Evolutionary conservation across 2,329 filamentous ascomycete species (phyloP).

Genomic region (Moelleriella libera): DNA sequence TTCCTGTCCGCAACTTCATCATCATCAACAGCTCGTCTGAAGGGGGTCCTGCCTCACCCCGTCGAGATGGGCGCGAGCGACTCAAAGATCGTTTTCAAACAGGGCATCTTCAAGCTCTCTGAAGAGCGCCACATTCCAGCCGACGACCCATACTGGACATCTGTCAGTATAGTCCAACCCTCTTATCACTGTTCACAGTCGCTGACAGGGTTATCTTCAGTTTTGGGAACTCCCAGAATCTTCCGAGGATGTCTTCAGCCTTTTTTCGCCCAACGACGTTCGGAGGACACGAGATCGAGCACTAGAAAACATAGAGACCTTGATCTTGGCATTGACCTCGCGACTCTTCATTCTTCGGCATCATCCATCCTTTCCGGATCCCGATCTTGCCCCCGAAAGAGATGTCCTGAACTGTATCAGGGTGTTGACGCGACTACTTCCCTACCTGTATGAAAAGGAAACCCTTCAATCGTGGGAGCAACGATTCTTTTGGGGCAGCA

Average conservation of each 20-base stretch:
- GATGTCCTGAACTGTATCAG: conserved; percentile 94
- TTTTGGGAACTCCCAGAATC: conserved; percentile 98
- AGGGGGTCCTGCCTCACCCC: conserved; percentile 11
- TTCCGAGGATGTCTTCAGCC: conserved; percentile 88
- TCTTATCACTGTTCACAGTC: neutral
- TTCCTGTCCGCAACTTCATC: conserved; percentile 4
- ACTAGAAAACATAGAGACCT: conserved; percentile 77
- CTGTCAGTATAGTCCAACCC: conserved; percentile 41
- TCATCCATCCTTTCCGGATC: conserved; percentile 81
- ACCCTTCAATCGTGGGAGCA: conserved; percentile 76
- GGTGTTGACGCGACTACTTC: conserved; percentile 75
- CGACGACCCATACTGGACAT: conserved; percentile 85
- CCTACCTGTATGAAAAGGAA: conserved; percentile 85
- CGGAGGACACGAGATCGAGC: conserved; percentile 76
- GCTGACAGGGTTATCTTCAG: conserved; percentile 26
- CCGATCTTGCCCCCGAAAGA: conserved; percentile 67
- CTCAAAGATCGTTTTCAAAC: conserved; percentile 97
- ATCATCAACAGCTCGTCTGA: conserved; percentile 4
- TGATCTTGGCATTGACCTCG: conserved; percentile 72
- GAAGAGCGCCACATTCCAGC: conserved; percentile 78
- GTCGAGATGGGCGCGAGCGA: conserved; percentile 83
- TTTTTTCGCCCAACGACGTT: conserved; percentile 82
- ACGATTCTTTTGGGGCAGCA: conserved; percentile 76
- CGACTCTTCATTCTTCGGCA: conserved; percentile 71
- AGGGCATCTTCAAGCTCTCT: conserved; percentile 93